Evolutionary conservation across 257 asterid genomes (phyloP).

Genomic region (Penstemon eatonii): DNA sequence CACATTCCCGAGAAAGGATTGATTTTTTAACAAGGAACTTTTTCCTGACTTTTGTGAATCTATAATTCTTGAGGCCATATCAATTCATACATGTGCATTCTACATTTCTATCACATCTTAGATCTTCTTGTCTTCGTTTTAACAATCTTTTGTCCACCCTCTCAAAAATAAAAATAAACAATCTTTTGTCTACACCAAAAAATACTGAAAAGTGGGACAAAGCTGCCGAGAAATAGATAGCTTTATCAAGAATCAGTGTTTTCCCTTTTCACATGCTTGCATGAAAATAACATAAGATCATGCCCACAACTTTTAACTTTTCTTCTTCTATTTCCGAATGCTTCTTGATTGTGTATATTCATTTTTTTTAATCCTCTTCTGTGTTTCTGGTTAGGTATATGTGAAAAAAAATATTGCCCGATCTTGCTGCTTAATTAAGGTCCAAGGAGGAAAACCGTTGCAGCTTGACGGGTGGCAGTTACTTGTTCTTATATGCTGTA

Average conservation of each 20-base stretch:
- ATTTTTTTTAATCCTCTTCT: background rate
- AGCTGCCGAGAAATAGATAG: background rate
- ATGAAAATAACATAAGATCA: background rate
- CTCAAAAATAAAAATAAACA: background rate
- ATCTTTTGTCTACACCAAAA: background rate
- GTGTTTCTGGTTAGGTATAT: constrained; percentile 1
- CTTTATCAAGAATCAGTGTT: no score
- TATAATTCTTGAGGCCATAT: no score
- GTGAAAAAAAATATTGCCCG: constrained; percentile 35
- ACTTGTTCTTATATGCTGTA: constrained; percentile 52
- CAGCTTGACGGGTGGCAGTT: constrained; percentile 74
- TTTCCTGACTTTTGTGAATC: no score
- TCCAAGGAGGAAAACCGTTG: constrained; percentile 44
- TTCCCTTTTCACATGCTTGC: background rate
- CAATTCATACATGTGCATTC: no score
- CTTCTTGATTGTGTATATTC: no score
- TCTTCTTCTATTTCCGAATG: background rate
- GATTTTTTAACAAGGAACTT: no score
- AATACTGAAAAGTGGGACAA: background rate
- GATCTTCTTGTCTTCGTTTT: no score
- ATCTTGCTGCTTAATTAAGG: constrained; percentile 61
- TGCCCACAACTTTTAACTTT: background rate
- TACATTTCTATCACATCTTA: no score
- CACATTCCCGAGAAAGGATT: no score
- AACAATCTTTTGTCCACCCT: no score